Evolutionary conservation across 208 protist species (phyloP), one percentile per base, ranked within the genome.

Genomic region (Angomonas ambiguus): DNA sequence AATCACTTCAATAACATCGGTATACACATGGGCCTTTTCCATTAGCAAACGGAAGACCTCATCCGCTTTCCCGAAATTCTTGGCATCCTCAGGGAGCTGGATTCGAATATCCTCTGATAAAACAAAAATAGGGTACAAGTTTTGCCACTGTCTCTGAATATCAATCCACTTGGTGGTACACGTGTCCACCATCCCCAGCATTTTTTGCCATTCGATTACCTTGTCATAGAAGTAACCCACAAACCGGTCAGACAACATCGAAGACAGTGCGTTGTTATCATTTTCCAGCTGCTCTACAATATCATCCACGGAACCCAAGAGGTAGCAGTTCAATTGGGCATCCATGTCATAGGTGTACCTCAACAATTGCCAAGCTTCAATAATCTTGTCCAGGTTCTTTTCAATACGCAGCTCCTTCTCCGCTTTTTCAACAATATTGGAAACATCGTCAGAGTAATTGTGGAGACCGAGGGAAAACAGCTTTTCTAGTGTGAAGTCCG

Each of bases 71-170:
- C 81, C 82, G 75, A 98, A 98, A 68, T 97, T 90, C 69, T 95
- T 96, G 4, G 96, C 91, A 65, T 97, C 97, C 69, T 98, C 92
- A 1, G 97, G 98, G 35, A 99, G 92, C 88, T 99, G 97, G 61
- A 95, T 85, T 41, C 92, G 88, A 58, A 99, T 99, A 76, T 99
- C 98, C 33, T 95, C 95, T 25, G 97, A 98, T 13, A 97, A 90
- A 35, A 99, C 95, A 77, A 99, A 99, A 68, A 99, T 99, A 41
- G 95, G 93, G 76, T 98, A 98, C 33, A 99, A 80, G 67, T 98
- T 98, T 76, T 88, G 86, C 98, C 98, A 99, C 69, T 98, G 95
- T 27, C 93, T 79, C 79, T 99, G 97, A 48, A 99, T 98, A 22
- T 97, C 89, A 22, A 98, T 73, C 92, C 96, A 98, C 68, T 98